These are phyloP conservation scores for Syncephalis fuscata DNA, from an alignment of 371 early-diverging fungal genomes.

Conservation along the genomic window DNA sequence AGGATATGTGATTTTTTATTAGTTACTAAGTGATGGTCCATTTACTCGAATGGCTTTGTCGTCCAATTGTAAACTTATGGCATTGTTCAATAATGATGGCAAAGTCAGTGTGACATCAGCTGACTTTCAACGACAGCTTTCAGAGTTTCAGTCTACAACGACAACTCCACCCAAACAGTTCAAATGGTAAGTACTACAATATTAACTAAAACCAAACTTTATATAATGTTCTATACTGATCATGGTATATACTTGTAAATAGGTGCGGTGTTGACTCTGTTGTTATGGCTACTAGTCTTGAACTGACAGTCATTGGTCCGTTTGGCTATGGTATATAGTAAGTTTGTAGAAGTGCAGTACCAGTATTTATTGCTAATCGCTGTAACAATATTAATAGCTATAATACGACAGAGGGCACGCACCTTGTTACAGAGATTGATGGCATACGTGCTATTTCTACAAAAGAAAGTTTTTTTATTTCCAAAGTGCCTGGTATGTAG, in stretches of 20 bases:
- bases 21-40: slow-evolving; percentile 81
- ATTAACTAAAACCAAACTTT: neutral
- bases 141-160: slow-evolving; percentile 62
- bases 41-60: slow-evolving; percentile 76
- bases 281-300: slow-evolving; percentile 64
- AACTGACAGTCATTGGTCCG: slow-evolving; percentile 80
- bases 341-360: neutral
- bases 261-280: slow-evolving; percentile 95
- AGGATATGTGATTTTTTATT: neutral
- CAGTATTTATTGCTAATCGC: neutral
- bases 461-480: slow-evolving; percentile 66
- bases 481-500: slow-evolving; percentile 67
- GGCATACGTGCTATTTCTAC: slow-evolving; percentile 80
- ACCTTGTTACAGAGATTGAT: slow-evolving; percentile 77
- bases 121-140: slow-evolving; percentile 83
- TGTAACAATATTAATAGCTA: slow-evolving; percentile 21
- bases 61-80: slow-evolving; percentile 83
- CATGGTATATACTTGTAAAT: neutral
- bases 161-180: slow-evolving; percentile 58
- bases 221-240: neutral
- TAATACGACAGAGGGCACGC: slow-evolving; percentile 61
- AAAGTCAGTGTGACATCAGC: slow-evolving; percentile 86
- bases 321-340: slow-evolving; percentile 80
- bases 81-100: slow-evolving; percentile 64
- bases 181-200: slow-evolving; percentile 43